phyloP scores from a whole-genome alignment of 768 basidiomycete species.

The Amanita rimosa region DNA sequence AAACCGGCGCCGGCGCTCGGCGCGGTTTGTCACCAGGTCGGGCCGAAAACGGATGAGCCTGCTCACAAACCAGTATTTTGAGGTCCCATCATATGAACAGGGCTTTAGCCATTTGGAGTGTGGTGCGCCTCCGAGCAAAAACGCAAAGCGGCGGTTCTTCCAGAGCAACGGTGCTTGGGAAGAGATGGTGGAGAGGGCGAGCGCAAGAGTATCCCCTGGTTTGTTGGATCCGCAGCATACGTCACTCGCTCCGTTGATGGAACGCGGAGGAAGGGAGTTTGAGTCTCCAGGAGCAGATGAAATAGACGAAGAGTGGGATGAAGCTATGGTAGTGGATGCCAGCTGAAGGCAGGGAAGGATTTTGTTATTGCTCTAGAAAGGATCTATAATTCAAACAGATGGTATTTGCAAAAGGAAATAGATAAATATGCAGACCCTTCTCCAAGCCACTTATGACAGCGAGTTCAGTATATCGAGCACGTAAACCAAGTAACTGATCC shows the following conservation, averaged over 20 bases:
- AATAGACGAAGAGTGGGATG: slow-evolving; percentile 19
- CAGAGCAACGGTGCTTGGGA: slow-evolving; percentile 31
- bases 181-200: slow-evolving; percentile 14
- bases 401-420: no score
- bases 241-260: slow-evolving; percentile 12
- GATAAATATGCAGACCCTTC: no score
- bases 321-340: slow-evolving; percentile 13
- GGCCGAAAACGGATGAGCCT: slow-evolving; percentile 55
- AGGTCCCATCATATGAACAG: slow-evolving; percentile 33
- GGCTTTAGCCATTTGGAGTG: slow-evolving; percentile 28
- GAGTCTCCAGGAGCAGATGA: slow-evolving; percentile 7
- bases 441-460: no score
- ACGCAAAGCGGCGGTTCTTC: slow-evolving; percentile 46
- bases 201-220: slow-evolving; percentile 7
- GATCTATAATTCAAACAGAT: no score
- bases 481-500: no score
- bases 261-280: slow-evolving; percentile 13
- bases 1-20: slow-evolving; percentile 10
- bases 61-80: slow-evolving; percentile 46
- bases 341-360: neutral
- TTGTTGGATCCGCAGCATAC: slow-evolving; percentile 3
- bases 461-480: no score
- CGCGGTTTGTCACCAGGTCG: slow-evolving; percentile 13
- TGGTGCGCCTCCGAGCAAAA: slow-evolving; percentile 18
- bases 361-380: no score